Evolutionary conservation across 352 stramenopile genomes (phyloP), one percentile per base, ranked within the genome.

Genomic region (Phytophthora lateralis): DNA sequence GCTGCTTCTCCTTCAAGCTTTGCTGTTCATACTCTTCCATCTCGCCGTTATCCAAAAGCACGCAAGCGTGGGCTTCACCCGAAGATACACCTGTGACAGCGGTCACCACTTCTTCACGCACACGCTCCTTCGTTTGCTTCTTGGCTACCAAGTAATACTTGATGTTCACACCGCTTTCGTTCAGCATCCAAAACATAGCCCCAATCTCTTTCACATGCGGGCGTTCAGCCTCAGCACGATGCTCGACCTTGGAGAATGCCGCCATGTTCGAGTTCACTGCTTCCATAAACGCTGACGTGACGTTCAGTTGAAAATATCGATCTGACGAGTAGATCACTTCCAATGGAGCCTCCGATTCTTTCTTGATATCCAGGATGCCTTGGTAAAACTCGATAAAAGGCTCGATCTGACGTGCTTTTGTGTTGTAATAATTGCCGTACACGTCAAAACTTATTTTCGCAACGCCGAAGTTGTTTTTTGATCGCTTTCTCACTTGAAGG

Each of bases 401-500:
- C 53, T 96, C 88, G 5, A 88, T 69, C 39, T 94, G 83, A 5
- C 82, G 70, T 11, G 78, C 78, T 27, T 75, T 91, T 1, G 70
- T 70, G 68, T 96, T 96, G 81, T 91, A 96, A 54, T 96, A 96
- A 63, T 95, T 95, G 69, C 86, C 85, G 54, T 96, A 95, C 30
- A 95, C 54, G 20, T 89, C 79, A 57, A 92, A 92, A 54, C 77
- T 90, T 43, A 95, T 63, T 59, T 89, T 92, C 6, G 68, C 80
- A 7, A 93, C 67, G 24, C 84, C 88, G 46, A 80, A 91, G 43
- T 85, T 89, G 55, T 90, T 82, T 50, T 78, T 78, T 2, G 71
- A 71, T 15, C 79, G 76, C 27, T 76, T 73, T 37, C 71, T 69
- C n/a, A 66, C 62, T 44, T 75, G 60, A 10, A 81, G 30, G 43